Base-by-base conservation (phyloP, 2,329 filamentous ascomycete genomes). In the Trichoderma sp. region DNA sequence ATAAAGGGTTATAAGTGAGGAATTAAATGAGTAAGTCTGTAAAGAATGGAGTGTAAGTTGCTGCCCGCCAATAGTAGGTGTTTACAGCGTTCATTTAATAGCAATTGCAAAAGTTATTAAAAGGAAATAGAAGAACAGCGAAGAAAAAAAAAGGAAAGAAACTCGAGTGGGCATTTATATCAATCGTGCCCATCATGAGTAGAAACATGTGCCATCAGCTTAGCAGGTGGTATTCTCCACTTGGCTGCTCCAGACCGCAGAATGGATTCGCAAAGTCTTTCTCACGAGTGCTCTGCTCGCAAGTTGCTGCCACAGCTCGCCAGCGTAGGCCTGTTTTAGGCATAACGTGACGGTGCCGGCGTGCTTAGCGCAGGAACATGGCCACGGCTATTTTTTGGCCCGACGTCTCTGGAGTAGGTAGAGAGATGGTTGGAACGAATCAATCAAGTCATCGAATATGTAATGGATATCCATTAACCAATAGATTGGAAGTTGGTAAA, bases 221-320 rank as follows among this genome's bases (percentile, higher is more conserved):
- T 3, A 35, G 33, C 5, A 13, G 11, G 11, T 13, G 2, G 4
- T 29, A 6, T 57, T 66, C 53, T 66, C 62, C 62, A 57, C 62
- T 19, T 19, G 19, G 59, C 55, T 40, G 27, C 56, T 40, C 47
- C 29, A 60, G 57, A 60, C 57, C 57, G 33, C 57, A 43, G 27
- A 5, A 56, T 56, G 52, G 57, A 58, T 61, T 68, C 65, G 65
- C 65, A 68, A 68, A 68, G 65, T 68, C 65, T 68, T 68, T 35
- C 65, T 61, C 58, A 47, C 27, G 55, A 21, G 63, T 11, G 33
- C 16, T 21, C 2, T 35, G 40, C 63, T 66, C 35, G 31, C 47
- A 40, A 37, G 61, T 27, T 49, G 19, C 4, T 59, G 57, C 57
- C 33, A 40, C 16, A 16, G 31, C 19, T 59, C n/a, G 33, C 40